Base-by-base conservation (phyloP, 768 basidiomycete species). In the Leccinum rimulosum region DNA sequence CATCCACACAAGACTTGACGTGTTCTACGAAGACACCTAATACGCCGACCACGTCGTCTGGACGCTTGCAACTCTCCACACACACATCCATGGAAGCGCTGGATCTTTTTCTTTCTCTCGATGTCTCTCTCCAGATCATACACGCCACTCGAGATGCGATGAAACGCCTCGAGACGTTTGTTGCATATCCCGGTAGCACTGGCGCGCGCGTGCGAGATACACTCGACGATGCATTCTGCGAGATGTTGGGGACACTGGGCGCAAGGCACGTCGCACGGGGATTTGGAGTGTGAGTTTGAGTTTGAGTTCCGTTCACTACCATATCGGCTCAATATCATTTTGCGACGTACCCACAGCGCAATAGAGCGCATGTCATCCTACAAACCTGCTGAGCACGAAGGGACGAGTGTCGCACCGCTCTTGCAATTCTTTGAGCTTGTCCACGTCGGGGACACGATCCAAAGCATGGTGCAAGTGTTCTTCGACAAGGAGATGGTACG, bases 361-460 rank as follows among this genome's bases (percentile, higher is more conserved):
- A 92, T 86, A 2, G 84, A 89, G 50, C 88, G 93, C 64, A 98
- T 98, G 95, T 81, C 79, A 49, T 76, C 81, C n/a, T 98, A 96
- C 70, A 87, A 87, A 69, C 95, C 97, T 0, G 87, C 88, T 0
- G 94, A 95, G 61, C 92, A 92, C 65, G 82, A 88, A 53, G 88
- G 84, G 53, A 86, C 85, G 25, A 88, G 85, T 63, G 95, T 98
- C 3, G 94, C 95, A 1, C 97, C 97, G 0, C 75, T 99, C 3
- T 76, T 98, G 43, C 95, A 98, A 70, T 98, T 98, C 76, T 98
- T 99, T 64, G 96, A 98, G 77, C 79, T 98, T 25, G 96, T 96
- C 1, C 97, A 98, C 75, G 79, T 98, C 15, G 97, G 95, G 1
- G 96, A 99, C 69, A 99, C 93, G 15, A 98, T 98, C 48, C 93